Evolutionary conservation across 139 green algal species (phyloP).

Genomic region (Yamagishiella unicocca): DNA sequence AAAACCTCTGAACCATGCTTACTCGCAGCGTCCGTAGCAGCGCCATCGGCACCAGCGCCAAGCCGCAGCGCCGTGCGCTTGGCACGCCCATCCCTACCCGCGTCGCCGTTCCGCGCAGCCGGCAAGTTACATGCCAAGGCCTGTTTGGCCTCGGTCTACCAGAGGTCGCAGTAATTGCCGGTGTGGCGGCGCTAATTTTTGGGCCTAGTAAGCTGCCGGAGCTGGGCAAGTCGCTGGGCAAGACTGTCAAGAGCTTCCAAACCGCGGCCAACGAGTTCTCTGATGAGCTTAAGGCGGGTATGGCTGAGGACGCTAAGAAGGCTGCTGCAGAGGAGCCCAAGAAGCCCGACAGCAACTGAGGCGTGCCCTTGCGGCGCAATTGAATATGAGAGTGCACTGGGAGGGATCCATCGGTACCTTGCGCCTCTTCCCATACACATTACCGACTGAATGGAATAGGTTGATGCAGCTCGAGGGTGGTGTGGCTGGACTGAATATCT

Average conservation of each 20-base stretch:
- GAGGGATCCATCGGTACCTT: too few relatives aligned
- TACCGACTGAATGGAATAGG: too few relatives aligned
- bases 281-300: slow-evolving; percentile 74
- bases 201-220: slow-evolving; percentile 95
- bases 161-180: slow-evolving; percentile 90
- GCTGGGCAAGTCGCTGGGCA: slow-evolving; percentile 91
- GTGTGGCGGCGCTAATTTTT: slow-evolving; percentile 90
- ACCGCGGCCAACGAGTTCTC: slow-evolving; percentile 88
- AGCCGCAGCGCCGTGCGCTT: background rate
- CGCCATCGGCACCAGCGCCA: background rate
- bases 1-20: background rate
- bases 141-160: slow-evolving; percentile 92
- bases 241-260: slow-evolving; percentile 96
- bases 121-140: slow-evolving; percentile 66
- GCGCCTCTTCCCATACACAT: too few relatives aligned
- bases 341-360: slow-evolving; percentile 37
- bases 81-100: background rate
- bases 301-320: slow-evolving; percentile 56
- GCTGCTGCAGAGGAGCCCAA: slow-evolving; percentile 24
- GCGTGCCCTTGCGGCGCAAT: too few relatives aligned
- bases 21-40: background rate
- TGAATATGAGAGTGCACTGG: too few relatives aligned
- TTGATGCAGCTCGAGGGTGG: too few relatives aligned
- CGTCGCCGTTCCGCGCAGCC: background rate
- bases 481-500: too few relatives aligned